These are phyloP conservation scores for Triticum dicoccoides DNA, from an alignment of 176 grass and related monocot species.

Conservation along the genomic window DNA sequence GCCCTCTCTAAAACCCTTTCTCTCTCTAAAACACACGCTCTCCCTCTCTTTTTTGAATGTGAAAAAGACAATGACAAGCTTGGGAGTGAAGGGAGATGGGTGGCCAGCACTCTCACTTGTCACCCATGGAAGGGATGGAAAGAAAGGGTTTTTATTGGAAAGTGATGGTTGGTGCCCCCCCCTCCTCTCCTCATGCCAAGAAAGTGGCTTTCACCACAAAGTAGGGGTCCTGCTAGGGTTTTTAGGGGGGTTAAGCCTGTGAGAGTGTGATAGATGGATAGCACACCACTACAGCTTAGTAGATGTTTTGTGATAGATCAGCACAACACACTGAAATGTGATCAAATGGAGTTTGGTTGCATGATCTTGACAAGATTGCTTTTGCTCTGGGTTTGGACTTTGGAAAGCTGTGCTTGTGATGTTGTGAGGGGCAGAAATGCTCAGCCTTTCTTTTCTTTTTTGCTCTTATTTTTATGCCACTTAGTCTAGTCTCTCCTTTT, in stretches of 20 bases:
- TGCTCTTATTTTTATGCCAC: slow-evolving; percentile 23
- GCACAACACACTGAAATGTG: slow-evolving; percentile 24
- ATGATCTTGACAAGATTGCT: slow-evolving; percentile 31
- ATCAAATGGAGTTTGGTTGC: slow-evolving; percentile 19
- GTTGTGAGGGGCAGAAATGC: background rate
- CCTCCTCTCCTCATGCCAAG: slow-evolving; percentile 59
- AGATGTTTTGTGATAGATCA: slow-evolving; percentile 22
- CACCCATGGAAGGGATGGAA: slow-evolving; percentile 44
- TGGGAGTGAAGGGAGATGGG: slow-evolving; percentile 91
- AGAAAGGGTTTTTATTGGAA: slow-evolving; percentile 46
- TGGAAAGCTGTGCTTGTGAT: slow-evolving; percentile 38
- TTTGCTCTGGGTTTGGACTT: slow-evolving; percentile 37
- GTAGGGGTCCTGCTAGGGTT: slow-evolving; percentile 46
- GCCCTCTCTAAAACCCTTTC: slow-evolving; percentile 4
- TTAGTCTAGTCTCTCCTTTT: slow-evolving; percentile 19
- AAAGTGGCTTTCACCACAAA: slow-evolving; percentile 72
- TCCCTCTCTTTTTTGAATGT: slow-evolving; percentile 38
- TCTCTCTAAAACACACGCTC: slow-evolving; percentile 19
- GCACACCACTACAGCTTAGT: slow-evolving; percentile 46
- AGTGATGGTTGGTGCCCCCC: slow-evolving; percentile 54
- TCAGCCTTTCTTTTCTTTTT: background rate
- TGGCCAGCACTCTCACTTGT: slow-evolving; percentile 74
- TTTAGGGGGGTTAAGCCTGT: slow-evolving; percentile 57
- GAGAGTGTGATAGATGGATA: slow-evolving; percentile 38
- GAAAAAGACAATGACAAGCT: slow-evolving; percentile 94